A percentile compares a stretch with the other conserved stretches of the same genome.
Conservation (phyloP, 1,284 basidiomycete species). For the Leccinum variabile region DNA sequence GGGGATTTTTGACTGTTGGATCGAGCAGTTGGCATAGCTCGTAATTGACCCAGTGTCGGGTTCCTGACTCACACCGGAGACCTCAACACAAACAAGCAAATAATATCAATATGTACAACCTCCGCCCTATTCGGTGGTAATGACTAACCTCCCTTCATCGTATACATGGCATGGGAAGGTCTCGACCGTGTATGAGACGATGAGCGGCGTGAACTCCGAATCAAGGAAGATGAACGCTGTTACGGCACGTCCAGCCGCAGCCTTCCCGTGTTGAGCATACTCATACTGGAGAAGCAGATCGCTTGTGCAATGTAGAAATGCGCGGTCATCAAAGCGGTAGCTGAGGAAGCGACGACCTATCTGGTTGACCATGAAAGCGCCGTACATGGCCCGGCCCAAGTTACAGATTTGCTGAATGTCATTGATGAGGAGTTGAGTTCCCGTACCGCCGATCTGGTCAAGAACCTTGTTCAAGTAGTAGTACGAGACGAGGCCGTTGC, state of each 20-base stretch:
- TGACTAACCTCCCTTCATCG: neutral
- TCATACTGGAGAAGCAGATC: constrained; percentile 63
- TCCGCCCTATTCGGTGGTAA: neutral
- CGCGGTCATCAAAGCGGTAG: constrained; percentile 58
- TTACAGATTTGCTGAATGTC: constrained; percentile 78
- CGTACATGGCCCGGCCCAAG: constrained; percentile 58
- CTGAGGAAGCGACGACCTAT: constrained; percentile 62
- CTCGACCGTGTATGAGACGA: constrained; percentile 69
- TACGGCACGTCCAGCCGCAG: constrained; percentile 59
- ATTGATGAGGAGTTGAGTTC: constrained; percentile 68
- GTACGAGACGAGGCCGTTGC: constrained; percentile 66
- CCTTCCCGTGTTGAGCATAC: constrained; percentile 48
- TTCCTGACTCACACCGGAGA: constrained; percentile 6
- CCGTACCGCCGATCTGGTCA: constrained; percentile 60
- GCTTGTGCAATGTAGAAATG: constrained; percentile 73
- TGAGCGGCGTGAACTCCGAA: constrained; percentile 75
- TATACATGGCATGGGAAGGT: constrained; percentile 43
- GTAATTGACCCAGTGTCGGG: constrained; percentile 1
- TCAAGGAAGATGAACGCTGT: constrained; percentile 78
- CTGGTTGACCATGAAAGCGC: constrained; percentile 58
- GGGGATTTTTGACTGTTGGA: constrained; percentile 22
- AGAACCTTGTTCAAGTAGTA: constrained; percentile 77
- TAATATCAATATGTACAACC: neutral
- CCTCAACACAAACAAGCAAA: constrained; percentile 8
- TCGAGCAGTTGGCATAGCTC: neutral